Percentiles rank a stretch among this genome's conserved stretches.
phyloP scores from a whole-genome alignment of 2,329 filamentous ascomycete genomes.

The Exophiala sp. region DNA sequence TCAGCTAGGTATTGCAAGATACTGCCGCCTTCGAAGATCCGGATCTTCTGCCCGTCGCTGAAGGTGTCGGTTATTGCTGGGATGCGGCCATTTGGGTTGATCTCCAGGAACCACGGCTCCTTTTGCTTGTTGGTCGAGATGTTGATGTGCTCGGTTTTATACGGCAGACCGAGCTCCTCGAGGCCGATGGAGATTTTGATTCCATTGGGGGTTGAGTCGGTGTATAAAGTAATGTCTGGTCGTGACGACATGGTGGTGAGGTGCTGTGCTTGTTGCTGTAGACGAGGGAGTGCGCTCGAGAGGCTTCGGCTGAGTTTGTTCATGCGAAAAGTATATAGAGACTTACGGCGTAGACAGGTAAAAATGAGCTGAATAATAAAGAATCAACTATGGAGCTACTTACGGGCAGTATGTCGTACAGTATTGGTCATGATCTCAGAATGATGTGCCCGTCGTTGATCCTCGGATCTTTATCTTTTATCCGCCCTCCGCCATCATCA shows the following conservation, averaged over 20 bases:
- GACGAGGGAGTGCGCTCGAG: neutral
- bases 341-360: neutral
- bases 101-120: conserved; percentile 80
- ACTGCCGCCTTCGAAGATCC: conserved; percentile 76
- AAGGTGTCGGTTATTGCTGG: conserved; percentile 75
- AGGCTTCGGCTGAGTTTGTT: neutral
- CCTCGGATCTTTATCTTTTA: too few species aligned
- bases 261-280: conserved; percentile 20
- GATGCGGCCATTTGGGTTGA: conserved; percentile 92
- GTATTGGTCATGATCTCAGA: neutral
- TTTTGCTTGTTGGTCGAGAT: conserved; percentile 71
- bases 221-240: conserved; percentile 71
- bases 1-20: conserved; percentile 83
- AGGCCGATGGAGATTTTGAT: conserved; percentile 85
- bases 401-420: neutral
- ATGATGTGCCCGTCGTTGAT: neutral
- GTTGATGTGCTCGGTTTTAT: conserved; percentile 39
- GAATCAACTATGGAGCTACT: neutral
- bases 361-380: neutral
- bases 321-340: neutral
- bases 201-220: conserved; percentile 78
- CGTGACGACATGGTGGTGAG: conserved; percentile 14
- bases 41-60: conserved; percentile 49
- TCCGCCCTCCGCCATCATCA: too few species aligned
- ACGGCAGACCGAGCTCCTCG: conserved; percentile 66